phyloP scores from a whole-genome alignment of 176 grass and related monocot genomes.

The Cenchrus fungigraminus region DNA sequence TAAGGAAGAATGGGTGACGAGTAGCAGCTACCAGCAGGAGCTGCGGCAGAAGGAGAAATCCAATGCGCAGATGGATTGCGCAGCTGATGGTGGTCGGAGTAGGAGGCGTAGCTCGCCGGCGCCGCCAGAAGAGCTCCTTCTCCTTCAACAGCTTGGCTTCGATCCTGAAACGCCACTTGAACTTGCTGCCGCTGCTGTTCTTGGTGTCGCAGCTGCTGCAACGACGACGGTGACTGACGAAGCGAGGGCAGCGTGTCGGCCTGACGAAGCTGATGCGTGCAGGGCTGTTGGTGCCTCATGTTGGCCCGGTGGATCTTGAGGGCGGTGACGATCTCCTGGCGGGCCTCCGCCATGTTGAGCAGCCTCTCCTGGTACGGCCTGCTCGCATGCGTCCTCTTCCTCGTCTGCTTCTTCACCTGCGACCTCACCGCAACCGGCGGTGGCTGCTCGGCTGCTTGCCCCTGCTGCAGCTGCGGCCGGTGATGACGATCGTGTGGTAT shows the following conservation, averaged over 20 bases:
- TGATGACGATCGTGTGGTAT: conserved; percentile 9
- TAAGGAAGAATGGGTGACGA: background rate
- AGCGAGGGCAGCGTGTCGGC: background rate
- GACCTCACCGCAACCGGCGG: background rate
- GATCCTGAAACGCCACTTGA: conserved; percentile 31
- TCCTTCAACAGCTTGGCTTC: background rate
- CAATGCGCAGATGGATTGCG: background rate
- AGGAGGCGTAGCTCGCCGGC: conserved; percentile 34
- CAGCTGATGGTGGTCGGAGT: conserved; percentile 20
- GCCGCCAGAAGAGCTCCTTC: background rate
- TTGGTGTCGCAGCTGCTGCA: background rate
- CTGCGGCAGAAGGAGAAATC: conserved; percentile 3
- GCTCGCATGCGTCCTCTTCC: conserved; percentile 65
- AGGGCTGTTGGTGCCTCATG: conserved; percentile 32
- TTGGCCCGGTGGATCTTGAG: conserved; percentile 68
- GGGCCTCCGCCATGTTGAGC: conserved; percentile 78
- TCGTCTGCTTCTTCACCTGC: conserved; percentile 58
- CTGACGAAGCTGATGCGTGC: conserved; percentile 31
- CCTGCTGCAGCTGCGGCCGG: background rate
- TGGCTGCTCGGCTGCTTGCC: conserved; percentile 16
- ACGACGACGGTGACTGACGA: background rate
- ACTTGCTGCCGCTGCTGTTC: conserved; percentile 25
- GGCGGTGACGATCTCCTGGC: conserved; percentile 73
- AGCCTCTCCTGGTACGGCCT: conserved; percentile 67
- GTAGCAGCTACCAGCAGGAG: background rate